Percentiles rank a stretch among this genome's conserved stretches.
phyloP scores from a whole-genome alignment of 2,329 filamentous ascomycete species.

The Fusarium stilboides region DNA sequence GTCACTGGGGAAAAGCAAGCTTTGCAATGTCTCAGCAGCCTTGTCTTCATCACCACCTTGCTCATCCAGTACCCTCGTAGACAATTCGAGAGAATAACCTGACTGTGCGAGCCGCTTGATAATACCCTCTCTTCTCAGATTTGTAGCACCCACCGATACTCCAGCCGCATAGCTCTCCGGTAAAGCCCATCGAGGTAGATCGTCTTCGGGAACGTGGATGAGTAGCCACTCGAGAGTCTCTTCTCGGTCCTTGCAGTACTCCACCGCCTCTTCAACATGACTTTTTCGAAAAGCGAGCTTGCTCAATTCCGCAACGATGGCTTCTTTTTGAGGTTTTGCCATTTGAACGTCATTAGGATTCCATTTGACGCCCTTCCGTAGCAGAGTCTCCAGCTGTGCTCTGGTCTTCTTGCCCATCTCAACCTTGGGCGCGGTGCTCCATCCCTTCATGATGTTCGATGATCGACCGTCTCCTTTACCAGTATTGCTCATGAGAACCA shows the following conservation, averaged over 20 bases:
- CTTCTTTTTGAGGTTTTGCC: conserved; percentile 67
- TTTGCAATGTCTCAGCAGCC: conserved; percentile 86
- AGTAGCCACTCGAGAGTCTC: conserved; percentile 96
- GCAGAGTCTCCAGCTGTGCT: conserved; percentile 82
- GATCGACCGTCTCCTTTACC: conserved; percentile 52
- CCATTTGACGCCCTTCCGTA: conserved; percentile 87
- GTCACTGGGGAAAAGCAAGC: conserved; percentile 54
- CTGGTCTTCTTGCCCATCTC: conserved; percentile 91
- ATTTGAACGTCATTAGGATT: conserved; percentile 84
- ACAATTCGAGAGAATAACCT: conserved; percentile 89
- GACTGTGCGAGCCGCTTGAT: conserved; percentile 85
- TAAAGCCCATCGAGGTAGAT: conserved; percentile 91
- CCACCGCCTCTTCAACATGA: conserved; percentile 89
- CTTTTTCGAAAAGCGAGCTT: conserved; percentile 89
- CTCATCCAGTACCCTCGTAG: conserved; percentile 81
- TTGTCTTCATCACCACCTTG: conserved; percentile 79
- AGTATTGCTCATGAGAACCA: conserved; percentile 66
- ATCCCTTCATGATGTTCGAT: conserved; percentile 76
- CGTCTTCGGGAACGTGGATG: conserved; percentile 97
- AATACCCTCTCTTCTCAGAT: conserved; percentile 84
- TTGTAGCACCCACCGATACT: conserved; percentile 85
- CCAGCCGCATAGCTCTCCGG: conserved; percentile 94
- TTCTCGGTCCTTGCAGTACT: conserved; percentile 90
- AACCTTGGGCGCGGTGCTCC: conserved; percentile 88
- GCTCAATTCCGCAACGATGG: conserved; percentile 80